Base-by-base conservation (phyloP, 768 basidiomycete species). In the Mycena vitilis region DNA sequence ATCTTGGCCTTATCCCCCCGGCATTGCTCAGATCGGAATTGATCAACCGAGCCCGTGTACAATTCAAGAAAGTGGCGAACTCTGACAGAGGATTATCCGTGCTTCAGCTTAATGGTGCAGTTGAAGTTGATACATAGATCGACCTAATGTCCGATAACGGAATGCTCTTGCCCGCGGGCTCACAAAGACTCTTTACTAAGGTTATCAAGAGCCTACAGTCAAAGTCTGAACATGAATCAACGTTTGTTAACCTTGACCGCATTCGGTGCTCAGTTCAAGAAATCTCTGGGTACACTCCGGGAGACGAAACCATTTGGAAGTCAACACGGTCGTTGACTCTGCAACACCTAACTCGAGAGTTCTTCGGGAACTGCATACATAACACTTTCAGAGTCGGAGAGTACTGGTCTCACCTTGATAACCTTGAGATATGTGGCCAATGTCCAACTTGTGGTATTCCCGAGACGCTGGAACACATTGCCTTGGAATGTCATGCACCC, bases 401-500 rank as follows among this genome's bases (percentile, higher is more conserved):
- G 18, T 48, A 59, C 47, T 57, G 61, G 68, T 53, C 47, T 2
- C 47, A 61, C 16, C 51, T 61, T 25, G 20, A 49, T 20, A 40
- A 30, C 13, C 6, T 51, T 10, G 36, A 61, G 22, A 49, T 51
- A 23, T 36, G 49, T 4, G 60, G 48, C 36, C n/a, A 18, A 20
- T 69, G 67, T 25, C 54, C 38, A 38, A 18, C 44, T 8, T 69
- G 68, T 44, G 38, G 51, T 11, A 48, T 63, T 23, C 18, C 34
- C 12, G 63, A 69, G 53, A 64, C 56, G 0, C 40, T 69, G 22
- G 55, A 69, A 54, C 68, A 69, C 56, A 69, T 69, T 20, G 40
- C 61, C 18, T 22, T 68, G 5, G 65, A 66, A 13, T 66, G 58
- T 51, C 6, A 51, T 11, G 22, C 36, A 36, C 53, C 52, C 44